Evolutionary conservation across 805 yeast genomes (phyloP).

Genomic region (Metschnikowia gelsemii): DNA sequence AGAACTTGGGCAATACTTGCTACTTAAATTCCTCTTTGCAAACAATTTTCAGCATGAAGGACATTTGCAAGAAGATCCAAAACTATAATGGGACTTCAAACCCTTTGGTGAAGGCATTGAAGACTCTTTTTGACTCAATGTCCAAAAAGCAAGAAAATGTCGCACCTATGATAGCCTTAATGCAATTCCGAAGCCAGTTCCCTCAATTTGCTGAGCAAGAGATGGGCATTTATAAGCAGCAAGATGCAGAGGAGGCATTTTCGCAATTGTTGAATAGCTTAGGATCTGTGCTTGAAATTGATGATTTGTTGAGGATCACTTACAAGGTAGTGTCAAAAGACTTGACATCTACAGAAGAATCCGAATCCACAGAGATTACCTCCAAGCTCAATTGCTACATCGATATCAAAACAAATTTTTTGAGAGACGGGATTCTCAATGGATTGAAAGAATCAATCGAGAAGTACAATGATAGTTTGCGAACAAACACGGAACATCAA

Average conservation of each 20-base stretch:
- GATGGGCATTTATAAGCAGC: constrained; percentile 81
- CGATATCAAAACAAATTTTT: constrained; percentile 76
- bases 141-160: constrained; percentile 46
- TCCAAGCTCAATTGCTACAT: constrained; percentile 87
- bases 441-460: constrained; percentile 76
- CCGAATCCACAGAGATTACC: constrained; percentile 46
- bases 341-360: constrained; percentile 44
- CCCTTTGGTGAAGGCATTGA: constrained; percentile 36
- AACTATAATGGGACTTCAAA: constrained; percentile 12
- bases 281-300: constrained; percentile 48
- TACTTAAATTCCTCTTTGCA: constrained; percentile 72
- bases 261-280: constrained; percentile 68
- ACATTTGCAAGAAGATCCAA: constrained; percentile 32
- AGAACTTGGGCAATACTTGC: constrained; percentile 75
- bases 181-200: constrained; percentile 60
- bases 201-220: constrained; percentile 91
- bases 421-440: constrained; percentile 77
- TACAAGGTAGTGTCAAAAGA: constrained; percentile 67
- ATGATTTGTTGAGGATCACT: constrained; percentile 60
- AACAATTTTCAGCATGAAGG: constrained; percentile 48
- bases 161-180: constrained; percentile 67
- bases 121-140: constrained; percentile 48
- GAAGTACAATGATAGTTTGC: constrained; percentile 70
- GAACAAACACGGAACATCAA: constrained; percentile 68
- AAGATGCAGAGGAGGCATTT: constrained; percentile 96